A percentile compares a stretch with the other conserved stretches of the same genome.
These are phyloP conservation scores for Pseudoneurospora amorphoporcata DNA, from an alignment of 495 filamentous ascomycete genomes.

Conservation along the genomic window DNA sequence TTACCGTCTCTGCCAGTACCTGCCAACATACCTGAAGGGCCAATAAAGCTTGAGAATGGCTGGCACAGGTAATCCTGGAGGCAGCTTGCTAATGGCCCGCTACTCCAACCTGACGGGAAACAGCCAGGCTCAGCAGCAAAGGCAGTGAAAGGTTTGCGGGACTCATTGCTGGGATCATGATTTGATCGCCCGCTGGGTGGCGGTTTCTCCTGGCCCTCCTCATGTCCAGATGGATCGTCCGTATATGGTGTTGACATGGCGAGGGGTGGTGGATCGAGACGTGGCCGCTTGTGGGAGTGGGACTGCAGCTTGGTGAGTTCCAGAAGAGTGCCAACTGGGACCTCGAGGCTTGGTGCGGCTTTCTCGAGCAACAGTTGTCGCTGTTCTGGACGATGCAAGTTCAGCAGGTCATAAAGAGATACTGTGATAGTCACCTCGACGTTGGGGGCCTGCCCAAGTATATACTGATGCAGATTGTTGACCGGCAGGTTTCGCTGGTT, in stretches of 20 bases:
- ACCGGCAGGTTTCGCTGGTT: slow-evolving; percentile 1
- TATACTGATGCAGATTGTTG: slow-evolving; percentile 22
- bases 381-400: slow-evolving; percentile 19
- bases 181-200: slow-evolving; percentile 15
- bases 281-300: slow-evolving; percentile 25
- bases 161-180: slow-evolving; percentile 12
- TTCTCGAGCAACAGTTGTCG: slow-evolving; percentile 28
- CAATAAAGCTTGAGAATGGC: slow-evolving; percentile 30
- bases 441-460: slow-evolving; percentile 26
- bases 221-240: slow-evolving; percentile 5
- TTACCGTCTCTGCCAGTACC: not conserved
- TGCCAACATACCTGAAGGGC: slow-evolving; percentile 18
- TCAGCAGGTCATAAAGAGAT: slow-evolving; percentile 17
- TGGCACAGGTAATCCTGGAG: slow-evolving; percentile 30
- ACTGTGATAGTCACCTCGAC: slow-evolving; percentile 17
- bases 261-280: slow-evolving; percentile 24
- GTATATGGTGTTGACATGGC: slow-evolving; percentile 17
- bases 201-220: slow-evolving; percentile 28
- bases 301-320: slow-evolving; percentile 8
- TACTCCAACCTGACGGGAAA: slow-evolving; percentile 21
- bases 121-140: slow-evolving; percentile 8
- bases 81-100: slow-evolving; percentile 27
- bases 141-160: slow-evolving; percentile 12
- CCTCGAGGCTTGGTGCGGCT: slow-evolving; percentile 19
- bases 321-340: slow-evolving; percentile 6